Percentiles rank a stretch among this genome's conserved stretches.
These are phyloP conservation scores for Metarhizium sp. DNA, from an alignment of 2,329 filamentous ascomycete genomes.

Conservation along the genomic window DNA sequence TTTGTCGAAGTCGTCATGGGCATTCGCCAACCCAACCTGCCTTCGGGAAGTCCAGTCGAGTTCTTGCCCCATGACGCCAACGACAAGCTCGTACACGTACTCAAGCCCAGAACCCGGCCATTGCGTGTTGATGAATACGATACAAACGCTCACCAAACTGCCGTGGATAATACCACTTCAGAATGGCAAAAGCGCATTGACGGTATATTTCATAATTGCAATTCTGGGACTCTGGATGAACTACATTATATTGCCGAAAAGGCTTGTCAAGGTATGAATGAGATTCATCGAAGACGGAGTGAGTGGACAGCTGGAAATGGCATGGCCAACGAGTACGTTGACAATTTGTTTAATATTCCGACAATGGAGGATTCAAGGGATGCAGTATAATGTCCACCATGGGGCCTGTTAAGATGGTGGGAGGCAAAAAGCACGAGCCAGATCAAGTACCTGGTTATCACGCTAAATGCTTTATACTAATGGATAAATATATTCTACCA, in stretches of 20 bases:
- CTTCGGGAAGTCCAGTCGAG: constrained; percentile 22
- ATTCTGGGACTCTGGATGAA: constrained; percentile 32
- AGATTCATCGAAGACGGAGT: constrained; percentile 27
- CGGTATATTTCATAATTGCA: constrained; percentile 33
- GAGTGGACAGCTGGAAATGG: constrained; percentile 19
- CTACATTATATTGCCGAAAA: constrained; percentile 35
- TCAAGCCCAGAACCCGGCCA: constrained; percentile 16
- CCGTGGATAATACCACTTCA: constrained; percentile 30
- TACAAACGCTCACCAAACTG: constrained; percentile 25
- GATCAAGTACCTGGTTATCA: no score
- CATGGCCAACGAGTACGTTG: constrained; percentile 21
- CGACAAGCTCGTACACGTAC: constrained; percentile 15
- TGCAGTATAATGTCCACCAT: not conserved
- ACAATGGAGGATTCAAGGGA: constrained; percentile 6
- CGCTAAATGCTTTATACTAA: no score
- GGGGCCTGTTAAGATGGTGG: no score
- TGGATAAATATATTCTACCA: no score
- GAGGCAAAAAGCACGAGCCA: no score
- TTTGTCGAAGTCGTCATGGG: constrained; percentile 37
- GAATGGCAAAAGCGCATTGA: constrained; percentile 34
- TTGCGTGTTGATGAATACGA: constrained; percentile 24
- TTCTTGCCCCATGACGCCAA: constrained; percentile 22
- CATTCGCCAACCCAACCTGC: constrained; percentile 25
- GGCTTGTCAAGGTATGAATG: constrained; percentile 33
- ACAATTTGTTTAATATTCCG: constrained; percentile 15